phyloP scores from a whole-genome alignment of 768 basidiomycete species.

The Phlegmacium glaucopus region DNA sequence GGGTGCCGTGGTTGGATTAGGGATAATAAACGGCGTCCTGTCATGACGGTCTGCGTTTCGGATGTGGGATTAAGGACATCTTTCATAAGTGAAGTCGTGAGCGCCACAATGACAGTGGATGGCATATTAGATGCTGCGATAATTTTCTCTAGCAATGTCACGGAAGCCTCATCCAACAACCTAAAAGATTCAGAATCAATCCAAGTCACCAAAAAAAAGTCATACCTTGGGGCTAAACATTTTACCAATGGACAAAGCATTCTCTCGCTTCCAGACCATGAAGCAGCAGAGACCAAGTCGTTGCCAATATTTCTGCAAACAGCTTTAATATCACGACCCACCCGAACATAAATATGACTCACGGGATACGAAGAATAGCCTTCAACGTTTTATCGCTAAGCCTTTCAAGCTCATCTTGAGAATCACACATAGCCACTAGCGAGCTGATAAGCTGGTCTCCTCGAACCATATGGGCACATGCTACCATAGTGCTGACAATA shows the following conservation, averaged over 20 bases:
- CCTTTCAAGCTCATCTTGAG: slow-evolving; percentile 53
- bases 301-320: slow-evolving; percentile 41
- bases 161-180: slow-evolving; percentile 26
- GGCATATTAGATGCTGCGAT: slow-evolving; percentile 33
- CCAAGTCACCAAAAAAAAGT: background rate
- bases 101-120: slow-evolving; percentile 26
- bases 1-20: slow-evolving; percentile 67
- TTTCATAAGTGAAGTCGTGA: slow-evolving; percentile 26
- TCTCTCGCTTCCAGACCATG: slow-evolving; percentile 53
- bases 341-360: slow-evolving; percentile 20
- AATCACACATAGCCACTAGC: slow-evolving; percentile 57
- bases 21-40: slow-evolving; percentile 43
- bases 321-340: background rate
- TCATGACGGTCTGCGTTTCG: slow-evolving; percentile 10
- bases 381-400: slow-evolving; percentile 42
- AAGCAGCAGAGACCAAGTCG: slow-evolving; percentile 40
- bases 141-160: slow-evolving; percentile 34
- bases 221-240: slow-evolving; percentile 34
- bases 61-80: slow-evolving; percentile 22
- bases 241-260: slow-evolving; percentile 52
- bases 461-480: slow-evolving; percentile 44
- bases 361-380: slow-evolving; percentile 46
- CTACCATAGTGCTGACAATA: slow-evolving; percentile 52
- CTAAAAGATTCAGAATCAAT: slow-evolving; percentile 17
- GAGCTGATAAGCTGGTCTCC: slow-evolving; percentile 64